These are phyloP conservation scores for Hemileia vastatrix DNA, from an alignment of 1,284 basidiomycete genomes.

Conservation along the genomic window DNA sequence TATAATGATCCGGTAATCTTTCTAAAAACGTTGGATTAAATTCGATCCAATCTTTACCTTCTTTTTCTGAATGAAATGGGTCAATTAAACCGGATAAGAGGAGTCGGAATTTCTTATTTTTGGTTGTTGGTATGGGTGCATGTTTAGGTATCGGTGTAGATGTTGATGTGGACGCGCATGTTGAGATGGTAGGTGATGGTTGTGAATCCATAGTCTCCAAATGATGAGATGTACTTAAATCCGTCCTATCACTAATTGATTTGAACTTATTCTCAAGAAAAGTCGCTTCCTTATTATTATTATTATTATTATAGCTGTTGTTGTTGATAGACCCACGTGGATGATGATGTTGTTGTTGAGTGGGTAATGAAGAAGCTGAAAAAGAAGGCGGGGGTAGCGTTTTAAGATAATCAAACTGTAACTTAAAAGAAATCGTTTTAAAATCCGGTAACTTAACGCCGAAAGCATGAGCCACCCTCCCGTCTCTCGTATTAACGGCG, in stretches of 20 bases:
- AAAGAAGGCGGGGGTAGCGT: no score
- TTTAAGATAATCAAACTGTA: constrained; percentile 7
- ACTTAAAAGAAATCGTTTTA: constrained; percentile 4
- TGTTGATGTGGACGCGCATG: no score
- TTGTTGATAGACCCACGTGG: no score
- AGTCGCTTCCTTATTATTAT: neutral
- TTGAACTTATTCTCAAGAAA: neutral
- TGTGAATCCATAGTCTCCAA: no score
- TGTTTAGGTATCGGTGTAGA: neutral
- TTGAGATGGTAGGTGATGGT: no score
- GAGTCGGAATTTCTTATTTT: no score
- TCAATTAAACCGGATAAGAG: no score
- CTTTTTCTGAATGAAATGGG: neutral
- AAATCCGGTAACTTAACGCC: constrained; percentile 19
- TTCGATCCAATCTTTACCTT: constrained; percentile 15
- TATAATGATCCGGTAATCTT: constrained; percentile 8
- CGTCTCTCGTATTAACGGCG: constrained; percentile 1
- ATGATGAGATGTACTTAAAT: no score
- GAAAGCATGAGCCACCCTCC: constrained; percentile 13
- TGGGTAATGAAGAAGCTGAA: constrained; percentile 6
- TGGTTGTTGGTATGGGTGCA: neutral
- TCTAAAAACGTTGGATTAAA: constrained; percentile 19
- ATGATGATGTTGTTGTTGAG: neutral
- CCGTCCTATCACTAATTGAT: no score
- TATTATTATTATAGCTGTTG: neutral